A percentile compares a stretch with the other conserved stretches of the same genome.
Conservation (phyloP, 257 asterid species). For the Scutellaria galericulata region DNA sequence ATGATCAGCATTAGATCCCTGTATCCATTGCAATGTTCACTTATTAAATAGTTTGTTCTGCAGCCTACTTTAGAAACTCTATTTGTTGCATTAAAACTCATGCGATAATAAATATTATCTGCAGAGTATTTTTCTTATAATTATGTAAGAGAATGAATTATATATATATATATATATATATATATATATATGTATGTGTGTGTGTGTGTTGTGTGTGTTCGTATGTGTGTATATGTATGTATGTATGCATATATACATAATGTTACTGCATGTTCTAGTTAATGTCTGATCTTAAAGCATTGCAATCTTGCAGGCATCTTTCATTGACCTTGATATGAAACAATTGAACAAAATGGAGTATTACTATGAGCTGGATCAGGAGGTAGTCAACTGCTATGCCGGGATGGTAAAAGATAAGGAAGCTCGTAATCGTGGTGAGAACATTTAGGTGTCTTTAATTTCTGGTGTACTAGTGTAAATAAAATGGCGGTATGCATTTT, state of each 20-base stretch:
- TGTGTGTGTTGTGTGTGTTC: not conserved
- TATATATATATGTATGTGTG: slow-evolving; percentile 9
- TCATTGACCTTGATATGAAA: slow-evolving; percentile 94
- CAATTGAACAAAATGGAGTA: slow-evolving; percentile 81
- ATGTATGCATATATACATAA: too few relatives aligned
- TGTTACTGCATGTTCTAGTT: slow-evolving; percentile 20
- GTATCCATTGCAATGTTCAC: not conserved
- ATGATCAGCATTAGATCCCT: not conserved
- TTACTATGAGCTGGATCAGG: slow-evolving; percentile 84
- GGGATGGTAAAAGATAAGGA: slow-evolving; percentile 52
- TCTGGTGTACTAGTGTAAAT: slow-evolving; percentile 28
- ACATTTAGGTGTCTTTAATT: slow-evolving; percentile 38
- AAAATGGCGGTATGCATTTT: slow-evolving; percentile 33
- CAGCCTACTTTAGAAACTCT: slow-evolving; percentile 21
- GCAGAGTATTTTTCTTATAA: not conserved
- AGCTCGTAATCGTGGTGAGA: slow-evolving; percentile 35
- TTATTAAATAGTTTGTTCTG: slow-evolving; percentile 13
- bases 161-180: too few relatives aligned
- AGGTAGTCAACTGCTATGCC: slow-evolving; percentile 63
- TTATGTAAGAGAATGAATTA: not conserved
- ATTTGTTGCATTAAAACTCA: not conserved
- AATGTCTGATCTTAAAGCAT: slow-evolving; percentile 27
- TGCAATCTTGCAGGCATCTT: slow-evolving; percentile 61
- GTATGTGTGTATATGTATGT: too few relatives aligned
- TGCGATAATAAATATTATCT: slow-evolving; percentile 15